Base-by-base conservation (phyloP, 23 red algal species). In the Agarophyton chilense region DNA sequence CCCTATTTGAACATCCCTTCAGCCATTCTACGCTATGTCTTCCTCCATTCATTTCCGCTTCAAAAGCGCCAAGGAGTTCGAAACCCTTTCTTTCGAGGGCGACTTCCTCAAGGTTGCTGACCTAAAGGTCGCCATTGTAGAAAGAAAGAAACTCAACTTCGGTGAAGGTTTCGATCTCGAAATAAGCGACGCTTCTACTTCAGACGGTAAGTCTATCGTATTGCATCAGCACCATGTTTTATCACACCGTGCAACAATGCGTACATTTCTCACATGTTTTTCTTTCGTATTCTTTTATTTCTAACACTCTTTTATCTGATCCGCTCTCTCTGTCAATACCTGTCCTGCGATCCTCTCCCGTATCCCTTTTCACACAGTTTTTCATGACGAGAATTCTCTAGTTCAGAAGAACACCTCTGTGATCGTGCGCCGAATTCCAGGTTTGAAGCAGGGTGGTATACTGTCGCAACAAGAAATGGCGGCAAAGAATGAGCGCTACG, bases 141-240 rank as follows among this genome's bases (percentile, higher is more conserved):
- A 95, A 63, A 78, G 92, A 54, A 93, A 94, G 67, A 93, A 94
- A 73, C 84, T 99, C 76, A 92, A 95, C 73, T 96, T 90, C 77
- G 97, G 97, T 16, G 97, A 99, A 61, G 94, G 93, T 51, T 99
- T 99, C 74, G 97, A 99, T 78, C 92, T 99, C 68, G 87, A 96
- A 67, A 95, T 99, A 1, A 92, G 72, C 31, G 97, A 99, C 83
- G 97, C 93, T 47, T 86, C 92, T 22, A 99, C 89, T n/a, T 66
- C 68, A 55, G 97, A 99, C 68, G 89, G 81, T 89, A 79, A 41
- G 85, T 89, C 13, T 54, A 46, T 80, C 50, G 77, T 80, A 55
- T 58, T 14, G 50, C 54, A 80, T 60, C 50, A 17, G 54, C 77
- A 29, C 54, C 46, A 10, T 36, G 51, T 80, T 25, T 31, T 8